phyloP scores from a whole-genome alignment of 164 flowering plant species.

The Liriodendron chinense region DNA sequence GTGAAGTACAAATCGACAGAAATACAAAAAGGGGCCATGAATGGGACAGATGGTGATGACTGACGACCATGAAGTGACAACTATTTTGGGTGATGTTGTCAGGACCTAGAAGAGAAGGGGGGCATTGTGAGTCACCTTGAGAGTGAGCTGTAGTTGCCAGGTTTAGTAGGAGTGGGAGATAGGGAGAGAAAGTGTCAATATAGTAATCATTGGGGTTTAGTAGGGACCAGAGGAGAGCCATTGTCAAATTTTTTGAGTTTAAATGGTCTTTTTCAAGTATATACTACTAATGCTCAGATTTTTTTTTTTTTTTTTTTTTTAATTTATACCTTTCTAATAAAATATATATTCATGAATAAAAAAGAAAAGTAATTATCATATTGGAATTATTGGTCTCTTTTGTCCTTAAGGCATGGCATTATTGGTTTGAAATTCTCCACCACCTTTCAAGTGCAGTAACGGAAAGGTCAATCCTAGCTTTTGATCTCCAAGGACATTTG shows the following conservation, averaged over 20 bases:
- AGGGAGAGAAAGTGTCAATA: not conserved
- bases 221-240: not conserved
- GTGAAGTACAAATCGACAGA: not conserved
- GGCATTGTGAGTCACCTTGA: not conserved
- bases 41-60: not conserved
- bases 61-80: not conserved
- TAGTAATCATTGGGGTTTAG: not conserved
- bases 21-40: not conserved
- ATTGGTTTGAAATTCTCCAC: not conserved
- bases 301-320: no score
- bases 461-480: not conserved
- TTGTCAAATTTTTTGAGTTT: not conserved
- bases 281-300: not conserved
- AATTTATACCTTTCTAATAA: not conserved
- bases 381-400: not conserved
- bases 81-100: not conserved
- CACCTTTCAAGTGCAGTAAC: not conserved
- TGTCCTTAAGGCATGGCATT: not conserved
- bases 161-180: not conserved
- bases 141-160: not conserved
- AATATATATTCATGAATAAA: not conserved
- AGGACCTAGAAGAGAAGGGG: not conserved
- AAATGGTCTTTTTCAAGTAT: not conserved
- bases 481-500: not conserved
- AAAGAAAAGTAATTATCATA: not conserved